Base-by-base conservation (phyloP, 352 stramenopile genomes). In the Blastocystis sp. region DNA sequence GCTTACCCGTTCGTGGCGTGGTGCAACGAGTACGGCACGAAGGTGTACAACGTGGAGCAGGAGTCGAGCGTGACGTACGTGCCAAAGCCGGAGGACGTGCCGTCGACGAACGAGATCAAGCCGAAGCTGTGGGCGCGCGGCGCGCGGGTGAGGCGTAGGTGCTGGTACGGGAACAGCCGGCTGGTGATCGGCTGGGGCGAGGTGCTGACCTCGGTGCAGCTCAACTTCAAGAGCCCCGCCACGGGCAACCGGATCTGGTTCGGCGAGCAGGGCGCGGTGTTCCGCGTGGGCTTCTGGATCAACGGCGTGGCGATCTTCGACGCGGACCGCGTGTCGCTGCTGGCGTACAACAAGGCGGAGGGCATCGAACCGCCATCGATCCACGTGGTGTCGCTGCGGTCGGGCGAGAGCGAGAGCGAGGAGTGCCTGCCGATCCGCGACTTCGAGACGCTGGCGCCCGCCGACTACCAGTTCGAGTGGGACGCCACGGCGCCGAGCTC, bases 11-110 rank as follows among this genome's bases (percentile, higher is more conserved):
- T 81, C 38, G 71, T 81, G 3, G 71, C 71, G 9, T 81, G 71
- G 71, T 81, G 71, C 59, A 81, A 61, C 41, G 71, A 81, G 41
- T 81, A 81, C 56, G 71, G 71, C 2, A 81, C 71, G 9, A 81
- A 81, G 52, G 40, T 81, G 21, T 81, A 64, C 56, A 81, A 81
- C 41, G 28, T 81, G 23, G 71, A 81, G 59, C 23, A 48, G n/a
- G 71, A 81, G 41, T 66, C 71, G 23, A 81, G 62, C 21, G 71
- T 81, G 38, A 64, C 28, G 17, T 81, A 66, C 38, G 71, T 81
- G n/a, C n/a, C 40, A 1, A 81, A 81, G 52, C 71, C 71, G n/a
- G 62, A 65, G 5, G 52, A 43, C 19, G 71, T 81, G 14, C 71
- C 71, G 2, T 48, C 62, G 21, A 81, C 71, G 1, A 81, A 41